These are phyloP conservation scores for Naganishia vishniacii DNA, from an alignment of 768 basidiomycete genomes.

Conservation along the genomic window DNA sequence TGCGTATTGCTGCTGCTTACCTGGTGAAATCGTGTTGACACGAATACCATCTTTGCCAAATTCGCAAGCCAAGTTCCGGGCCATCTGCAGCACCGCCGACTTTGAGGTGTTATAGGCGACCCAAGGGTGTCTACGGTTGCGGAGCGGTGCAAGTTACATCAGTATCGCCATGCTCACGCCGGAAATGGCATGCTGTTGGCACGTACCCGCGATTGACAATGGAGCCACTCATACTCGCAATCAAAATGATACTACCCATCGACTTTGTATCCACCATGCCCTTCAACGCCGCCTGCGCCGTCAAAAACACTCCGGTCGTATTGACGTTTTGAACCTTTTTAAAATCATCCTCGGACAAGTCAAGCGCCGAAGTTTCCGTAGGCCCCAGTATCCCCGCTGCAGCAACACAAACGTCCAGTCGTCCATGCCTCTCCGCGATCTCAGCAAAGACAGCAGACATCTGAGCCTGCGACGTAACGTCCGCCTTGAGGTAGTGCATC, in stretches of 20 bases:
- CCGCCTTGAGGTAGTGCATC: constrained; percentile 61
- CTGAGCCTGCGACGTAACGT: constrained; percentile 61
- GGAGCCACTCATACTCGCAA: constrained; percentile 53
- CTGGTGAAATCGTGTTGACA: constrained; percentile 40
- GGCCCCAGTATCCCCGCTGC: constrained; percentile 65
- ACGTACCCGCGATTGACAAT: neutral
- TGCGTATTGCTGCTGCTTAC: constrained; percentile 16
- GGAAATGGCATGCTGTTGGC: too few species aligned
- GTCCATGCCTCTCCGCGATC: constrained; percentile 63
- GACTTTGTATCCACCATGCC: constrained; percentile 55
- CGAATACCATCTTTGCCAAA: constrained; percentile 45
- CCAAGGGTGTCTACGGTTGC: constrained; percentile 21
- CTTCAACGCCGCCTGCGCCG: constrained; percentile 59
- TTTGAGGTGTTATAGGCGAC: constrained; percentile 46
- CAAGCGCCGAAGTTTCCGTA: constrained; percentile 49
- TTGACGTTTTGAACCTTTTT: constrained; percentile 64
- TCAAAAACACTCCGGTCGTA: constrained; percentile 59
- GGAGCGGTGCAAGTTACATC: neutral
- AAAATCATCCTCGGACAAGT: constrained; percentile 63
- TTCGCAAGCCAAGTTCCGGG: constrained; percentile 46
- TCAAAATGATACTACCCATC: constrained; percentile 56
- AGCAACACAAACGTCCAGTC: constrained; percentile 71
- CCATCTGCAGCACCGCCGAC: constrained; percentile 46
- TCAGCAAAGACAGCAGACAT: constrained; percentile 58
- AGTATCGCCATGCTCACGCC: neutral